Base-by-base conservation (phyloP, 257 asterid species). In the Craterostigma plantagineum region DNA sequence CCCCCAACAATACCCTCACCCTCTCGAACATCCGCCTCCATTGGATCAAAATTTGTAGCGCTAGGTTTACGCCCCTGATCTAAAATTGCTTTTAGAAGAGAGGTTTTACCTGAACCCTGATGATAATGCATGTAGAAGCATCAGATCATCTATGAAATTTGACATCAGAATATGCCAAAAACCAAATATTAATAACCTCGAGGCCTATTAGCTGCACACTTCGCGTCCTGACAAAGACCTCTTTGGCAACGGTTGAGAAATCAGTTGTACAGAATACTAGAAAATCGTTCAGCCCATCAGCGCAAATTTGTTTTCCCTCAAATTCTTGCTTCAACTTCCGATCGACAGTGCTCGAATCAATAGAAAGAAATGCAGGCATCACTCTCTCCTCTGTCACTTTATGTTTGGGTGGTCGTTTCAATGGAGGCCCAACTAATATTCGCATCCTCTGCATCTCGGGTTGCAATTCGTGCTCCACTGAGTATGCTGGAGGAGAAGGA, bases 21-120 rank as follows among this genome's bases (percentile, higher is more conserved):
- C 64, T 77, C 95, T 61, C 63, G 86, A 58, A 67, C 74, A 57
- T 70, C 87, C 43, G 56, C 49, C 18, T 76, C 92, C 30, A 23
- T 23, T 57, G 58, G 30, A 48, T 79, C 95, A 51, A 53, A 56
- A 63, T 51, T 69, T 43, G 60, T 41, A 8, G 53, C 58, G 51
- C 49, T 46, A 55, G 56, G 38, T 46, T 53, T 53, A 72, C 65
- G 69, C 16, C 87, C 87, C 53, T 59, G 94, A 66, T 67, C 67
- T 58, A 79, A 58, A 45, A 90, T 79, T 33, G 91, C 92, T 59
- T 72, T 90, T 3, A 90, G 66, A 49, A 90, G 95, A 35, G 98
- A 90, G 60, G 92, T 74, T 66, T 79, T 83, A 62, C 98, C 98
- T 51, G 95, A 72, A 60, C 98, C 98, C 98, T 90, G 45, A 34